Base-by-base conservation (phyloP, 768 basidiomycete genomes). In the Tylopilus intermedius region DNA sequence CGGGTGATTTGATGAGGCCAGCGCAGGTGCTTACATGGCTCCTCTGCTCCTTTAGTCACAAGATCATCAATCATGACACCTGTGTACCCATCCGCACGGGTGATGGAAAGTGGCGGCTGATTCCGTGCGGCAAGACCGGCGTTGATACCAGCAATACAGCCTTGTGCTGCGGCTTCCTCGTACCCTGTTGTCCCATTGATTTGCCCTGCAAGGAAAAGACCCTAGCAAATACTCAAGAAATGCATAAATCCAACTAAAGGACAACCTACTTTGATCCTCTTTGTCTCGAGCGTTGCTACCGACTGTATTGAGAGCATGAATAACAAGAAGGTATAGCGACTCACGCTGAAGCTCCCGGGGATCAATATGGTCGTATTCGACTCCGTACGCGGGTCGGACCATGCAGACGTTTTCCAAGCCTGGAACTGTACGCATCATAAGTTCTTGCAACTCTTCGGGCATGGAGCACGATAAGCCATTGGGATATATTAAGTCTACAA, bases 161-260 rank as follows among this genome's bases (percentile, higher is more conserved):
- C 93, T 65, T 94, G 93, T 4, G 89, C 90, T 2, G 90, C 93
- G 1, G 93, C 93, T 71, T 95, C 93, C 65, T 95, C 93, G 64
- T 95, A 95, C 5, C 93, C 93, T 2, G 93, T 95, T 1, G 93
- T 95, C 10, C 88, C 87, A 59, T 94, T 94, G 61, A 94, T 94
- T 67, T 94, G 91, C 4, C 92, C 91, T 1, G 90, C 90, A 21
- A 94, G 79, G 69, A 88, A 94, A 3, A 94, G 76, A 1, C 91
- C 91, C 81, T 88, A 43, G 14, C 13, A 1, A 40, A 50, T 32
- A 7, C 4, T 37, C 18, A 27, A 50, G 22, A 37, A 4, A 43
- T 15, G 9, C 10, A 57, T 8, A 2, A 30, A 27, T 27, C 13
- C 45, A 44, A 32, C 18, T 37, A 45, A 18, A 22, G 22, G 2